Base-by-base conservation (phyloP, 371 early-diverging fungal genomes). In the Agmasoma carcini region DNA sequence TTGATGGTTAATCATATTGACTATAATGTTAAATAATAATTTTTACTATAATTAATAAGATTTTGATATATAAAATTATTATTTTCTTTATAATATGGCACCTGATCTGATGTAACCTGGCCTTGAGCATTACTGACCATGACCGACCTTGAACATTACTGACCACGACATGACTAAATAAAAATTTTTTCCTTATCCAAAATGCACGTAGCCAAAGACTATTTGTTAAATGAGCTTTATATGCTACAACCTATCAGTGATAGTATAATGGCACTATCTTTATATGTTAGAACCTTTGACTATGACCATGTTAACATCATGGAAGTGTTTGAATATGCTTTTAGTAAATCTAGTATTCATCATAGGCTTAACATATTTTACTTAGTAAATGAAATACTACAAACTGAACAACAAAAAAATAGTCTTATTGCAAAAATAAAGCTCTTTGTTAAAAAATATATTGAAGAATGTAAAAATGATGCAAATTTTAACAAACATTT, bases 361-460 rank as follows among this genome's bases (percentile, higher is more conserved):
- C 66, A 70, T 41, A 41, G 45, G 41, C 45, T 70, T 6, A 56
- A 37, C 20, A 23, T 70, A 12, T 39, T 55, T 11, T 70, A 70
- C 30, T 41, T 70, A n/a, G 54, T 44, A 31, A 62, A 65, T 44
- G 66, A 70, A 37, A 44, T 70, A 29, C 19, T 70, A 2, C 61
- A 63, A 19, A 63, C 53, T 4, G 55, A 30, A 47, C 59, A 54
- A 52, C 38, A n/a, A n/a, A n/a, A 29, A 17, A 19, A 34, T 20
- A 56, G 55, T 39, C 25, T 31, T 39, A 43, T 40, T 43, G 49
- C 39, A 5, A 25, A 20, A 45, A 34, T 63, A 20, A 58, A 34
- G 31, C 36, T 30, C 7, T 57, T 53, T 25, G 50, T 63, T 25
- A 38, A 19, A 12, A 20, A 41, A 27, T 46, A 44, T 11, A 63